Evolutionary conservation across 2,329 filamentous ascomycete genomes (phyloP).

Genomic region (Ceratocystis harringtonii): DNA sequence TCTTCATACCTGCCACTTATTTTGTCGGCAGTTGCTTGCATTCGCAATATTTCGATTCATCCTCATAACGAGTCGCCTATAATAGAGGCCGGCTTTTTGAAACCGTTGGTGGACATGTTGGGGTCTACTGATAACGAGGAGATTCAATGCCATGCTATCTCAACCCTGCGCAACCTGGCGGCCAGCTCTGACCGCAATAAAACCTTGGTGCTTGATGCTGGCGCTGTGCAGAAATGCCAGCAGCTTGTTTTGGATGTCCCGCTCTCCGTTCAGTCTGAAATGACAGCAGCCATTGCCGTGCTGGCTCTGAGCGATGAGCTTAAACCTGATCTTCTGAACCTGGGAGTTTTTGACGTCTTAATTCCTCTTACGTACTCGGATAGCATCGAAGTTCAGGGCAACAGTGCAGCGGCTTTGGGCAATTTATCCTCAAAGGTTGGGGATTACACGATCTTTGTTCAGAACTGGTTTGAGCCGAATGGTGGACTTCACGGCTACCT

Average conservation of each 20-base stretch:
- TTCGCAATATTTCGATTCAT: conserved; percentile 97
- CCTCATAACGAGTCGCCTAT: conserved; percentile 96
- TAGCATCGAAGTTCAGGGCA: conserved; percentile 95
- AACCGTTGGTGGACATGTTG: conserved; percentile 81
- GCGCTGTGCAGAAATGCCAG: conserved; percentile 96
- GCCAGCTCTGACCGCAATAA: conserved; percentile 97
- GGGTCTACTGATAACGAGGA: conserved; percentile 96
- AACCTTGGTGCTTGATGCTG: conserved; percentile 88
- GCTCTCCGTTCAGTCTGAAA: conserved; percentile 90
- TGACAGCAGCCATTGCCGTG: conserved; percentile 98
- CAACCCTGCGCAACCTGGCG: conserved; percentile 84
- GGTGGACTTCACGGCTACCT: conserved; percentile 94
- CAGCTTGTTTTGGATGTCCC: conserved; percentile 87
- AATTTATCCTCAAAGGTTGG: conserved; percentile 97
- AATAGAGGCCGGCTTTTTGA: conserved; percentile 91
- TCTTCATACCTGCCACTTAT: conserved; percentile 93
- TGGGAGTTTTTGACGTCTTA: conserved; percentile 90
- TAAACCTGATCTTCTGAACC: conserved; percentile 75
- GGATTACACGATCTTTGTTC: conserved; percentile 90
- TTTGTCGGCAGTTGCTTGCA: conserved; percentile 91
- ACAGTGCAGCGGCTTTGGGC: conserved; percentile 87
- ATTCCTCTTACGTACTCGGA: conserved; percentile 90
- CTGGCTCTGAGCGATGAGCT: conserved; percentile 89
- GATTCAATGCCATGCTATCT: conserved; percentile 97
- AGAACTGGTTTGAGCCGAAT: conserved; percentile 82